phyloP scores from a whole-genome alignment of 768 basidiomycete genomes.

The Amyloporia xantha region DNA sequence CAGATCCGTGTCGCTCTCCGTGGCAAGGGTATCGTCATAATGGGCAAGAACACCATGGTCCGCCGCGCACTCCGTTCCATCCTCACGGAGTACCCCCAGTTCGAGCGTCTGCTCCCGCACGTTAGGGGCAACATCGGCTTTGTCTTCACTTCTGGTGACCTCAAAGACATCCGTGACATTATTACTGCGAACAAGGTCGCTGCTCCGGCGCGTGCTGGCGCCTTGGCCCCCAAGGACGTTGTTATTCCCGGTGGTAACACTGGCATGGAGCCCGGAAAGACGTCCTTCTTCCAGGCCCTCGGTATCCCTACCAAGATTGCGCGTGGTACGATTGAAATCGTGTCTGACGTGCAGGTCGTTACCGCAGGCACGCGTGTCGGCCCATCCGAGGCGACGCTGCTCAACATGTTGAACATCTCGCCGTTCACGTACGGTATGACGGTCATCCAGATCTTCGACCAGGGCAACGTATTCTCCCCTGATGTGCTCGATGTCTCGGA shows the following conservation, averaged over 20 bases:
- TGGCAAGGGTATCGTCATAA: conserved; percentile 92
- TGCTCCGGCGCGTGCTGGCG: conserved; percentile 98
- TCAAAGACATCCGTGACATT: conserved; percentile 91
- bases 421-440: conserved; percentile 99
- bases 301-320: conserved; percentile 99
- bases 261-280: conserved; percentile 99
- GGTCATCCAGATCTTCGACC: conserved; percentile 93
- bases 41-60: conserved; percentile 99
- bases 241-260: conserved; percentile 94
- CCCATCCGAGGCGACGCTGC: conserved; percentile 91
- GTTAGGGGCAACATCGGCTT: conserved; percentile 98
- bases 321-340: conserved; percentile 99
- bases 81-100: conserved; percentile 85
- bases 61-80: conserved; percentile 93
- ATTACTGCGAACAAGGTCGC: conserved; percentile 97
- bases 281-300: conserved; percentile 99
- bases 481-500: conserved; percentile 91
- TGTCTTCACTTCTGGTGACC: conserved; percentile 89
- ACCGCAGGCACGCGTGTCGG: conserved; percentile 90
- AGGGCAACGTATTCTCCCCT: conserved; percentile 87
- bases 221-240: conserved; percentile 89
- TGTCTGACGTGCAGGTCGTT: conserved; percentile 94
- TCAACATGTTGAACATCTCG: conserved; percentile 99
- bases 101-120: conserved; percentile 93
- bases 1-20: conserved; percentile 95